Conservation (phyloP, 306 rosid species). For the Ziziphus jujuba region DNA sequence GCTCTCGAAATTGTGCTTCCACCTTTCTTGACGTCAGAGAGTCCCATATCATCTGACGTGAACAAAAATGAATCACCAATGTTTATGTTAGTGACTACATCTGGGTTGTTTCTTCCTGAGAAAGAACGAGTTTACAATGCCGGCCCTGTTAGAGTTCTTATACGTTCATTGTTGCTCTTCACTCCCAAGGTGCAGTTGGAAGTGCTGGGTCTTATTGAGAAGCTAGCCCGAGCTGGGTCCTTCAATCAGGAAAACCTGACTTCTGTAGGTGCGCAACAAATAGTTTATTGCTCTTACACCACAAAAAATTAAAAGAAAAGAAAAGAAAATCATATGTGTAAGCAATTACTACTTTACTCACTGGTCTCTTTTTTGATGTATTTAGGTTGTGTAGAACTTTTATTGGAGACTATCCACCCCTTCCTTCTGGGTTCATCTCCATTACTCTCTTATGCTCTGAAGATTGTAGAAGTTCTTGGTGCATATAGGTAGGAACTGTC, state of each 20-base stretch:
- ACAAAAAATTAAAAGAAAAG: background rate
- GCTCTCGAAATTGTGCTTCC: slow-evolving; percentile 90
- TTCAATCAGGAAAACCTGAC: slow-evolving; percentile 92
- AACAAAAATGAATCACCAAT: slow-evolving; percentile 47
- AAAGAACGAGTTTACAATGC: slow-evolving; percentile 86
- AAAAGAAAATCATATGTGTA: background rate
- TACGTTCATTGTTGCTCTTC: slow-evolving; percentile 73
- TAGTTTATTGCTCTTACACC: slow-evolving; percentile 17
- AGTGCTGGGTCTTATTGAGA: slow-evolving; percentile 70
- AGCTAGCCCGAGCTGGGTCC: slow-evolving; percentile 79
- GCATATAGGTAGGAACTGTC: slow-evolving; percentile 72
- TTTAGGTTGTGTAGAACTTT: slow-evolving; percentile 91
- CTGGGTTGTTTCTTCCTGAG: slow-evolving; percentile 74
- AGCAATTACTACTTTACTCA: slow-evolving; percentile 19
- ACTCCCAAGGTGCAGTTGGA: slow-evolving; percentile 90
- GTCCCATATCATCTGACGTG: slow-evolving; percentile 40
- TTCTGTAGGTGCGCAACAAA: slow-evolving; percentile 65
- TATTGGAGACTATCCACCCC: slow-evolving; percentile 87
- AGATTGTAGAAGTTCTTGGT: slow-evolving; percentile 92
- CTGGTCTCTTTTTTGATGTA: slow-evolving; percentile 8
- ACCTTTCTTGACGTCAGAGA: slow-evolving; percentile 70
- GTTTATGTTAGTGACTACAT: slow-evolving; percentile 61
- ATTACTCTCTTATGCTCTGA: slow-evolving; percentile 74
- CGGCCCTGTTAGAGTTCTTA: slow-evolving; percentile 77
- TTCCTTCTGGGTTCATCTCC: slow-evolving; percentile 87